Base-by-base conservation (phyloP, 2,329 filamentous ascomycete species). In the Cladophialophora psammophila region DNA sequence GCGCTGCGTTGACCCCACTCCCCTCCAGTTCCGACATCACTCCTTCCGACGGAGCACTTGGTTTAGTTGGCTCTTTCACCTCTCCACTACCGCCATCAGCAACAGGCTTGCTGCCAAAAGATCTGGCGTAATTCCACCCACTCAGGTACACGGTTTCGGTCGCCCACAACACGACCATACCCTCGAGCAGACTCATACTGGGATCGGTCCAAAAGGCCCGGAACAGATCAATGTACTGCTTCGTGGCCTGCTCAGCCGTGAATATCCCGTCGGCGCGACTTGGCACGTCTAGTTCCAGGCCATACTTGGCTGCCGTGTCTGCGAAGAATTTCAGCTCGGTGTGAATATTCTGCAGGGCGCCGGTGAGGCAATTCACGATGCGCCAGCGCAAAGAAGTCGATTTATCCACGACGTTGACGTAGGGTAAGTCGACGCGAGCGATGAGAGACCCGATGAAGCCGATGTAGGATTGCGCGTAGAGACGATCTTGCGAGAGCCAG, bases 111-210 rank as follows among this genome's bases (percentile, higher is more conserved):
- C n/a, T 8, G 13, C 53, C n/a, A 42, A 67, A 71, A 2, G 54
- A 65, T 3, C 71, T 74, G 26, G 78, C 80, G 73, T 76, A 78
- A 9, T 79, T 81, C 88, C 88, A 90, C 12, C 87, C 84, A 45
- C 85, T 81, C 18, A 89, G 75, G 74, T 90, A 90, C 67, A 83
- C 85, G 55, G 83, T 87, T 78, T 94, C 91, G 1, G 89, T 92
- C n/a, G 87, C 88, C 88, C 90, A 94, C 31, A 93, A 85, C n/a
- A 91, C 84, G 2, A 92, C 85, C 68, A 92, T 82, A 5, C 88
- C 90, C 75, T 93, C 90, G 2, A 93, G 78, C 74, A 91, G 75
- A 1, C 78, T 83, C 2, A 81, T 80, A 7, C 80, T 81, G 0
- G 83, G 78, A 52, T 71, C 69, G 59, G 82, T 82, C 12, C 85